These are phyloP conservation scores for Sutorius eximius DNA, from an alignment of 1,284 basidiomycete genomes.

Conservation along the genomic window DNA sequence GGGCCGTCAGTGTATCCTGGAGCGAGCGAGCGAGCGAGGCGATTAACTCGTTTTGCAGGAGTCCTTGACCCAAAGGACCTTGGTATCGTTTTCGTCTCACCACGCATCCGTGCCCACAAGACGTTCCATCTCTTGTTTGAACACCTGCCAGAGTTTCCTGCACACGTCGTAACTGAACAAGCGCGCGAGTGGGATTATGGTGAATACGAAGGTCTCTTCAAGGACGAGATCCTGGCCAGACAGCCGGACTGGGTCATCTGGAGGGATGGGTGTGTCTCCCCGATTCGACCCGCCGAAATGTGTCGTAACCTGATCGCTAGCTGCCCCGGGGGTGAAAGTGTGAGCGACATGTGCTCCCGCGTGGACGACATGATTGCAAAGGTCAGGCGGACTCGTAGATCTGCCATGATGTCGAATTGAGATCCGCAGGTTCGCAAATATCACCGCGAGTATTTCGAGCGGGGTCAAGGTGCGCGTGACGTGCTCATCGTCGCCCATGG, in stretches of 20 bases:
- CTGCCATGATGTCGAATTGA: conserved; percentile 1
- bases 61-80: conserved; percentile 80
- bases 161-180: conserved; percentile 62
- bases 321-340: conserved; percentile 85
- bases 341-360: conserved; percentile 73
- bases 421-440: conserved; percentile 65
- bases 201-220: conserved; percentile 80
- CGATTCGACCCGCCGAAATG: neutral
- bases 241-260: conserved; percentile 79
- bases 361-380: conserved; percentile 77
- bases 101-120: conserved; percentile 77
- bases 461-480: conserved; percentile 62
- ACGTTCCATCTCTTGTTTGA: conserved; percentile 84
- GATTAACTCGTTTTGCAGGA: conserved; percentile 44
- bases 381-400: conserved; percentile 35
- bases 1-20: conserved; percentile 58
- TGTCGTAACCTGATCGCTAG: conserved; percentile 38
- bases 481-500: conserved; percentile 79
- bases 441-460: conserved; percentile 71
- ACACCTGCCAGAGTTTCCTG: conserved; percentile 49
- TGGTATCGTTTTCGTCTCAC: conserved; percentile 79
- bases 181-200: conserved; percentile 90
- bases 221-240: conserved; percentile 69
- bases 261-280: conserved; percentile 65
- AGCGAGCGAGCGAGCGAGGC: neutral